These are phyloP conservation scores for Salix purpurea DNA, from an alignment of 345 rosid species.

Conservation along the genomic window DNA sequence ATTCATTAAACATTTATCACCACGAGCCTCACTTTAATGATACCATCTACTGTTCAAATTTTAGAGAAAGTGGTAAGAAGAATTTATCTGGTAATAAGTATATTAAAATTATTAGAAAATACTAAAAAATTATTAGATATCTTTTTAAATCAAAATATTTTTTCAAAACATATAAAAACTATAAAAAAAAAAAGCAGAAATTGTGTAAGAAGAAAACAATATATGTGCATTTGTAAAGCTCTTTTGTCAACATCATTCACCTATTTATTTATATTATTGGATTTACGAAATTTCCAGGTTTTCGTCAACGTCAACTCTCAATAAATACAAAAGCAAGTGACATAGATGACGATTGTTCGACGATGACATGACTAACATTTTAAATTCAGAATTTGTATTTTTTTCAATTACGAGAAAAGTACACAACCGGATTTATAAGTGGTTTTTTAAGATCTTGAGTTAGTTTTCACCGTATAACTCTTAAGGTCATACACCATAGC, in stretches of 20 bases:
- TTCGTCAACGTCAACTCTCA: constrained; percentile 3
- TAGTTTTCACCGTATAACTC: background rate
- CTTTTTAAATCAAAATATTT: too few relatives aligned
- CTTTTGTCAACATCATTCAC: background rate
- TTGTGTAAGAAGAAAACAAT: too few relatives aligned
- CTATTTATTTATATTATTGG: background rate
- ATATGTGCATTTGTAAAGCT: background rate
- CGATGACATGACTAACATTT: too few relatives aligned
- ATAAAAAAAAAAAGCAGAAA: too few relatives aligned
- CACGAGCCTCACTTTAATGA: background rate
- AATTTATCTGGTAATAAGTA: too few relatives aligned
- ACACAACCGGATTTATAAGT: background rate
- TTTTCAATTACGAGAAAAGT: background rate
- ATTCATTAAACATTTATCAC: background rate
- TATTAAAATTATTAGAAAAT: too few relatives aligned
- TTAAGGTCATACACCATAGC: background rate
- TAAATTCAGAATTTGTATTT: background rate
- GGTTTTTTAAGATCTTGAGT: background rate
- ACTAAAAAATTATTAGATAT: too few relatives aligned
- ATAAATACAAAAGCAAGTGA: background rate
- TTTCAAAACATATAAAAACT: too few relatives aligned
- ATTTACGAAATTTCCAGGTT: background rate
- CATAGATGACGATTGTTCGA: background rate
- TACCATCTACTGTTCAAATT: too few relatives aligned
- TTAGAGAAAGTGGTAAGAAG: too few relatives aligned